Base-by-base conservation (phyloP, 1,139 yeast genomes). In the Saccharomycopsis hybrid region DNA sequence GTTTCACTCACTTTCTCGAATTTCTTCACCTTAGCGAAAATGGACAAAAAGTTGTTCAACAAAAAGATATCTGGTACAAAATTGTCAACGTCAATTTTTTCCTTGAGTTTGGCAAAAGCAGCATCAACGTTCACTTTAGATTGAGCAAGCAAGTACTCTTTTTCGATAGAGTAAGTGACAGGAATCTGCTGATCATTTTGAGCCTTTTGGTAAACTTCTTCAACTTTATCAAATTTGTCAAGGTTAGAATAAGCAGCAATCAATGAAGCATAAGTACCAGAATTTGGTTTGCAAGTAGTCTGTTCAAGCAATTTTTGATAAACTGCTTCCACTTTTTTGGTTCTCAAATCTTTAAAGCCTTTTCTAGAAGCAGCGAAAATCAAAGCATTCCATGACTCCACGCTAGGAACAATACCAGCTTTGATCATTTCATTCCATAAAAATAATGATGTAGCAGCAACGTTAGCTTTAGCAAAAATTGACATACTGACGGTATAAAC, bases 311-410 rank as follows among this genome's bases (percentile, higher is more conserved):
- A 35, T 55, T 67, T 63, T 25, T 65, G 57, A 66, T 71, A 68
- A 40, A 74, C 61, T 28, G 65, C 65, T 44, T 69, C 69, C 33
- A 69, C 64, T 9, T 66, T 59, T 33, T 29, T 29, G 9, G 32
- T n/a, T 69, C 62, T 41, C 62, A 59, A 31, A 52, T 55, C 24
- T 54, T 57, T 30, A 57, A 62, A 51, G 48, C 67, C 51, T 27
- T 42, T 43, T 31, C 65, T 63, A 3, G 73, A 60, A 28, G 70
- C 74, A 1, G 78, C 67, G 42, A 64, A 59, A 33, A 77, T 62
- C 46, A 77, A 61, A 47, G 70, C 68, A 50, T 75, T 73, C 79
- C 79, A 77, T 3, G 71, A 61, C 5, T 59, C 59, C 8, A 67
- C 57, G 1, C 69, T 57, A 4, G 73, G 71, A 1, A 52, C 53